Conservation (phyloP, 2,329 filamentous ascomycete species). For the Alternaria sp. region DNA sequence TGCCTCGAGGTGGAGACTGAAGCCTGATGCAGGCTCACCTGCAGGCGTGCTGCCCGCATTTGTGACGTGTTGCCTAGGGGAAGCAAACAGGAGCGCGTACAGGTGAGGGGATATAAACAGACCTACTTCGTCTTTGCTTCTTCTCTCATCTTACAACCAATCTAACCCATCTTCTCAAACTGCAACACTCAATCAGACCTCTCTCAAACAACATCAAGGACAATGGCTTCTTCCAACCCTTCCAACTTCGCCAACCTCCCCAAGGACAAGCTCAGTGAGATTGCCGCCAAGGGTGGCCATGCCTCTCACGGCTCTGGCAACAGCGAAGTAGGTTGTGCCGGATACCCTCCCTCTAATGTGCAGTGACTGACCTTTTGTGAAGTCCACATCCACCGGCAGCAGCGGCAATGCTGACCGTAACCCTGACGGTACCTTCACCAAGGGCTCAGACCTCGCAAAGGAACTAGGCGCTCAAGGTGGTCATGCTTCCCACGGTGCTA, state of each 20-base stretch:
- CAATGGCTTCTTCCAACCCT: constrained; percentile 57
- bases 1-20: constrained; percentile 2
- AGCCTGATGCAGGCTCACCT: not conserved
- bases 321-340: not conserved
- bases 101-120: constrained; percentile 18
- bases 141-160: not conserved
- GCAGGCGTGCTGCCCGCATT: constrained; percentile 7
- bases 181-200: constrained; percentile 1
- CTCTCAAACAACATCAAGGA: too few species aligned
- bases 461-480: constrained; percentile 49
- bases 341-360: not conserved
- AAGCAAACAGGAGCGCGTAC: constrained; percentile 17
- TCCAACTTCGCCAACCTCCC: constrained; percentile 61
- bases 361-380: not conserved
- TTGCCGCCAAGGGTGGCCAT: constrained; percentile 59
- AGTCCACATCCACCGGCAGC: not conserved
- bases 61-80: constrained; percentile 25
- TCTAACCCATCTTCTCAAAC: not conserved
- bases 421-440: constrained; percentile 49
- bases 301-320: constrained; percentile 41
- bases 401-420: constrained; percentile 39
- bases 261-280: constrained; percentile 57
- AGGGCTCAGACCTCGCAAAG: constrained; percentile 47
- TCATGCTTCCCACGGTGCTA: constrained; percentile 40
- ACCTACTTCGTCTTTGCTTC: not conserved